Percentiles rank a stretch among this genome's conserved stretches.
Evolutionary conservation across 208 protist species (phyloP).

Genomic region (Crithidia fasciculata): DNA sequence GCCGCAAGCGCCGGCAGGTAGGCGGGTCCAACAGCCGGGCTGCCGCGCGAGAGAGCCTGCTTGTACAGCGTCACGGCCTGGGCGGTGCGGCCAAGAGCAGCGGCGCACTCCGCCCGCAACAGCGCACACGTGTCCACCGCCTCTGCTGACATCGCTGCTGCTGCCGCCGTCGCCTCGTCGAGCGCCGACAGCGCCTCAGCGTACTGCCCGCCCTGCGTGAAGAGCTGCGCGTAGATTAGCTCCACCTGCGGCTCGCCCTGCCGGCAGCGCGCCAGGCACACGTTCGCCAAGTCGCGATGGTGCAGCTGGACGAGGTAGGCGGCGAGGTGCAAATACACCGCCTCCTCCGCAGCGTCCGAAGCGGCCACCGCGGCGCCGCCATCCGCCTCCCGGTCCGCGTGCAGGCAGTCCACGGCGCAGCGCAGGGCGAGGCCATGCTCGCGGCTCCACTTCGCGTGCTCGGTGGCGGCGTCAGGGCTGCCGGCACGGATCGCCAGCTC

Average conservation of each 20-base stretch:
- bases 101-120: slow-evolving; percentile 69
- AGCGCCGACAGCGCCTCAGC: slow-evolving; percentile 59
- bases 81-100: slow-evolving; percentile 50
- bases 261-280: slow-evolving; percentile 68
- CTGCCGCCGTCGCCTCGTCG: slow-evolving; percentile 12
- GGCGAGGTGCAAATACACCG: slow-evolving; percentile 47
- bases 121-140: slow-evolving; percentile 51
- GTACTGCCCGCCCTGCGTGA: slow-evolving; percentile 76
- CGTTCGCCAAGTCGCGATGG: slow-evolving; percentile 73
- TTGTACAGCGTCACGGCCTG: slow-evolving; percentile 70
- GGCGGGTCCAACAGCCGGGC: slow-evolving; percentile 11
- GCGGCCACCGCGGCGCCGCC: neutral
- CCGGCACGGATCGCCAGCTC: slow-evolving; percentile 52
- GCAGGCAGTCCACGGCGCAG: slow-evolving; percentile 42
- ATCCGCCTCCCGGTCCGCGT: neutral
- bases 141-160: neutral
- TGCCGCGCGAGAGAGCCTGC: slow-evolving; percentile 44
- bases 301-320: slow-evolving; percentile 68
- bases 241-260: slow-evolving; percentile 43
- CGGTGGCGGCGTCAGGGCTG: slow-evolving; percentile 41
- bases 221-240: slow-evolving; percentile 80
- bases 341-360: slow-evolving; percentile 18
- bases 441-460: slow-evolving; percentile 54
- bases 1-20: slow-evolving; percentile 30
- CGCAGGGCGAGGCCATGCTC: slow-evolving; percentile 64